phyloP scores from a whole-genome alignment of 495 filamentous ascomycete species.

The Cryomyces minteri region DNA sequence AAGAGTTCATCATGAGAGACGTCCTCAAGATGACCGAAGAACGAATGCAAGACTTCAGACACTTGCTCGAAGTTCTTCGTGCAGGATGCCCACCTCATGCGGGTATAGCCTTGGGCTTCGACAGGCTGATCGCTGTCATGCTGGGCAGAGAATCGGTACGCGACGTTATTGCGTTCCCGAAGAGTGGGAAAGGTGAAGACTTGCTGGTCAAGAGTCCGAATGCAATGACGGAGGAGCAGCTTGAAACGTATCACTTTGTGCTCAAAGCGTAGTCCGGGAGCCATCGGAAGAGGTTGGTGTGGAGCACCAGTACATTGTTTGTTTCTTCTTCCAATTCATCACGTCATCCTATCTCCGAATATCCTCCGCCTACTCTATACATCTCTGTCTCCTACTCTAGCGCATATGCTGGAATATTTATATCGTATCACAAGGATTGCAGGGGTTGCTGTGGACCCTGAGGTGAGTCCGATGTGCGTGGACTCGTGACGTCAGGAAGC shows the following conservation, averaged over 20 bases:
- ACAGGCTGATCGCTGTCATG: conserved; percentile 72
- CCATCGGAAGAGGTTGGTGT: too few relatives aligned
- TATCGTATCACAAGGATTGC: too few relatives aligned
- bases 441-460: too few relatives aligned
- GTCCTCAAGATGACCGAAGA: conserved; percentile 45
- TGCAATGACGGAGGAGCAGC: conserved; percentile 38
- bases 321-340: too few relatives aligned
- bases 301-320: too few relatives aligned
- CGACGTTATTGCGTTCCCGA: conserved; percentile 95
- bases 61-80: conserved; percentile 62
- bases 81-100: conserved; percentile 96
- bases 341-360: conserved; percentile 1
- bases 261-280: conserved; percentile 3
- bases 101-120: conserved; percentile 82
- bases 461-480: too few relatives aligned
- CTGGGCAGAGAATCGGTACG: conserved; percentile 53
- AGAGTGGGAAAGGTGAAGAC: conserved; percentile 76
- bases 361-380: neutral
- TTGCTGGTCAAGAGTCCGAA: conserved; percentile 58
- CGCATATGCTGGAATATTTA: too few relatives aligned
- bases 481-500: too few relatives aligned
- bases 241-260: conserved; percentile 53
- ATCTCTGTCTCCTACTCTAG: too few relatives aligned
- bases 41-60: conserved; percentile 57
- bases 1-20: conserved; percentile 68